These are phyloP conservation scores for Sarocladium strictum DNA, from an alignment of 2,329 filamentous ascomycete species.

Conservation along the genomic window DNA sequence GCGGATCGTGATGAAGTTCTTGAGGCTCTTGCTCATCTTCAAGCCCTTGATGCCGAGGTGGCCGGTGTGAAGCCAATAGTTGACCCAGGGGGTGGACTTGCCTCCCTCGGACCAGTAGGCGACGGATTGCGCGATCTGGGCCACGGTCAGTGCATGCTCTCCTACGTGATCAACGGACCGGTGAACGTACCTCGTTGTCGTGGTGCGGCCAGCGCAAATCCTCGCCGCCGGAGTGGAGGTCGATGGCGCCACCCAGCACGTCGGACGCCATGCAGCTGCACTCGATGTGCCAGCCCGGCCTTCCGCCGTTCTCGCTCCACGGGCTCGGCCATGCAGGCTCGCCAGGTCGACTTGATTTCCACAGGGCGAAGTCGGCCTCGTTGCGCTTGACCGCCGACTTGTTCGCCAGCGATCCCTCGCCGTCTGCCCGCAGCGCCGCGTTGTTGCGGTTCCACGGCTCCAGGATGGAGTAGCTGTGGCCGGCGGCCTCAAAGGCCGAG, in stretches of 20 bases:
- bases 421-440: slow-evolving; percentile 77
- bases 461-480: slow-evolving; percentile 79
- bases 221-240: slow-evolving; percentile 89
- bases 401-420: slow-evolving; percentile 74
- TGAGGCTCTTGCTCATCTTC: slow-evolving; percentile 94
- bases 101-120: slow-evolving; percentile 63
- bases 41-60: slow-evolving; percentile 78
- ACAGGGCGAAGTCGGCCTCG: slow-evolving; percentile 81
- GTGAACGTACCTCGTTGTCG: slow-evolving; percentile 87
- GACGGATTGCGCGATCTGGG: slow-evolving; percentile 85
- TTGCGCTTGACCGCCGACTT: slow-evolving; percentile 62
- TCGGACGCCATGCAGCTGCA: slow-evolving; percentile 94
- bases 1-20: slow-evolving; percentile 92
- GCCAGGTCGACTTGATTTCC: slow-evolving; percentile 88
- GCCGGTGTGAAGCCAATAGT: slow-evolving; percentile 94
- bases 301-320: slow-evolving; percentile 81
- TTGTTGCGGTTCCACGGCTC: slow-evolving; percentile 83
- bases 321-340: slow-evolving; percentile 86
- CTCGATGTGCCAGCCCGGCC: slow-evolving; percentile 96
- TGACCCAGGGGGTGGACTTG: slow-evolving; percentile 73
- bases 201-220: slow-evolving; percentile 90
- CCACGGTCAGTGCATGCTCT: too few species aligned
- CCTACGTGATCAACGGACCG: too few species aligned
- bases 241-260: slow-evolving; percentile 76
- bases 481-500: slow-evolving; percentile 72